phyloP scores from a whole-genome alignment of 2,329 filamentous ascomycete genomes.

The Pseudocercospora crystallina region DNA sequence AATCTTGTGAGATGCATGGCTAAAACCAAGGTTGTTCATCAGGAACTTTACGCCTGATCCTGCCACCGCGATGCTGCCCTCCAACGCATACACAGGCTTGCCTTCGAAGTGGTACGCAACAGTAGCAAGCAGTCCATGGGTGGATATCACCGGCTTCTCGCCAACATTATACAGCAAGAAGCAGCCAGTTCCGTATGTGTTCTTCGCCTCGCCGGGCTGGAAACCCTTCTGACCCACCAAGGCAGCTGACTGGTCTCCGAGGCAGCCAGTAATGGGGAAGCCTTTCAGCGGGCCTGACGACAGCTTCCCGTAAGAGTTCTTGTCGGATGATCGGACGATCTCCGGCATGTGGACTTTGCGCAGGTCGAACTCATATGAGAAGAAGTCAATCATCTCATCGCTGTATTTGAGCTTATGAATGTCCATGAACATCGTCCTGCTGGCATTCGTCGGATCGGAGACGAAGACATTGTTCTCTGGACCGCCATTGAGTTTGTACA shows the following conservation, averaged over 20 bases:
- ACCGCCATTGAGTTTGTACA: constrained; percentile 77
- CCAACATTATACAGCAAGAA: constrained; percentile 90
- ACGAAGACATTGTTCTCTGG: constrained; percentile 65
- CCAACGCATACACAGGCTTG: constrained; percentile 70
- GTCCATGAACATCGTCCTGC: constrained; percentile 93
- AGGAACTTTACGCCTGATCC: constrained; percentile 67
- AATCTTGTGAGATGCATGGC: constrained; percentile 63
- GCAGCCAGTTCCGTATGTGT: constrained; percentile 87
- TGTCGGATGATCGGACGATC: constrained; percentile 78
- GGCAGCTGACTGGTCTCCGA: constrained; percentile 84
- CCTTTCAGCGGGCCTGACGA: constrained; percentile 66
- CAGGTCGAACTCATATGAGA: constrained; percentile 63
- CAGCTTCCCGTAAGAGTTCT: constrained; percentile 69
- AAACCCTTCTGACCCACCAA: constrained; percentile 73
- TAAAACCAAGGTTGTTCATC: constrained; percentile 62
- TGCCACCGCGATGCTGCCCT: constrained; percentile 77
- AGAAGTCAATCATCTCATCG: constrained; percentile 73
- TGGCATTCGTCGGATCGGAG: constrained; percentile 85
- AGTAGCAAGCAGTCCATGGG: constrained; percentile 78
- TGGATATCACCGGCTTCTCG: constrained; percentile 78
- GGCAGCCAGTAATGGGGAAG: constrained; percentile 73
- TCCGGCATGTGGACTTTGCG: constrained; percentile 74
- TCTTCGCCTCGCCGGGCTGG: constrained; percentile 78
- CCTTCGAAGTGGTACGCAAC: constrained; percentile 78
- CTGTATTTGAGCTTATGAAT: constrained; percentile 78